Evolutionary conservation across 2,329 filamentous ascomycete genomes (phyloP).

Genomic region (Raffaelea ambrosiae): DNA sequence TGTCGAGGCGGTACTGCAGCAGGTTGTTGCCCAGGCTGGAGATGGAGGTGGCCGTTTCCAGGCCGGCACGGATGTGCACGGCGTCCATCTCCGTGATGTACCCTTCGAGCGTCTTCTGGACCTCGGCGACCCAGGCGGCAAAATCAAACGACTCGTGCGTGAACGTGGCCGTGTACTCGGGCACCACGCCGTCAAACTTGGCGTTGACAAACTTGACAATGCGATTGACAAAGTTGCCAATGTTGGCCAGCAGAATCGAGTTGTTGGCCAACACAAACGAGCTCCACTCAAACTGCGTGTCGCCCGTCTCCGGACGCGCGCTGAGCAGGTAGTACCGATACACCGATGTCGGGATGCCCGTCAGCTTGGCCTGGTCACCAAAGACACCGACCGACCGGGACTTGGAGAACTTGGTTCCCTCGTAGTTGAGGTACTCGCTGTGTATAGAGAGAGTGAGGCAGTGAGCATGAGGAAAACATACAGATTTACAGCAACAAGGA

Average conservation of each 20-base stretch:
- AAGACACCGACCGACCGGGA: conserved; percentile 85
- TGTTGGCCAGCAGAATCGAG: conserved; percentile 71
- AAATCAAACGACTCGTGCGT: conserved; percentile 39
- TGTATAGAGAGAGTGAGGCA: not conserved
- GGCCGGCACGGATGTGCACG: conserved; percentile 60
- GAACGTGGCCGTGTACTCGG: conserved; percentile 50
- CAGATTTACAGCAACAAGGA: not conserved
- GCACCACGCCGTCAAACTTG: conserved; percentile 64
- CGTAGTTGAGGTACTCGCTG: conserved; percentile 75
- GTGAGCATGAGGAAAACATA: not conserved
- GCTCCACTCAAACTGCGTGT: conserved; percentile 48
- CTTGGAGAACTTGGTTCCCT: conserved; percentile 88
- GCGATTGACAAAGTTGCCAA: conserved; percentile 68
- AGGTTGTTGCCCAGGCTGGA: conserved; percentile 48
- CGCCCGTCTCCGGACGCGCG: conserved; percentile 74
- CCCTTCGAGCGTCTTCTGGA: conserved; percentile 56
- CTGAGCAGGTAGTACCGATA: conserved; percentile 90
- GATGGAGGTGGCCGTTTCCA: conserved; percentile 58
- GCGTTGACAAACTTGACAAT: conserved; percentile 69
- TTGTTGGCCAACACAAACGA: conserved; percentile 81
- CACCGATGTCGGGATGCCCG: conserved; percentile 75
- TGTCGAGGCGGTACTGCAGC: conserved; percentile 33
- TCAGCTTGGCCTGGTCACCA: conserved; percentile 80
- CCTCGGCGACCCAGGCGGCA: conserved; percentile 48
- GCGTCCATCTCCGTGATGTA: conserved; percentile 63